phyloP scores from a whole-genome alignment of 805 yeast genomes.

The Spathaspora passalidarum region DNA sequence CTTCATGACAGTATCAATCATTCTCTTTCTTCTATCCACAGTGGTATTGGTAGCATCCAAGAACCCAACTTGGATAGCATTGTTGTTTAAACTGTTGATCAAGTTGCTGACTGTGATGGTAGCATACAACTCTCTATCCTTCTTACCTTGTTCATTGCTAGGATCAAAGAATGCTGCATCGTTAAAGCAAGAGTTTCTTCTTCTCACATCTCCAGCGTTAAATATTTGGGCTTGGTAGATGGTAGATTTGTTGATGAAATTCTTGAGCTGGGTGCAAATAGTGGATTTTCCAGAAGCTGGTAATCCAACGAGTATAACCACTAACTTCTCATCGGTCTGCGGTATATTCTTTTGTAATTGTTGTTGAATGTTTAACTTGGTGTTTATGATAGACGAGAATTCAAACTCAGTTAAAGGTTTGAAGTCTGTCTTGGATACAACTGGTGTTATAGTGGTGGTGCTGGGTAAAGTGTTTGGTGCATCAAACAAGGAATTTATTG shows the following conservation, averaged over 20 bases:
- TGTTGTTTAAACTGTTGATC: slow-evolving; percentile 25
- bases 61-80: slow-evolving; percentile 32
- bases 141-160: slow-evolving; percentile 23
- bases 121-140: slow-evolving; percentile 36
- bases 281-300: slow-evolving; percentile 44
- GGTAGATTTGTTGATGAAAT: slow-evolving; percentile 24
- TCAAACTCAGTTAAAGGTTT: slow-evolving; percentile 5
- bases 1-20: slow-evolving; percentile 22
- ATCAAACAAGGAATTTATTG: slow-evolving; percentile 31
- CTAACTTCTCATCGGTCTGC: slow-evolving; percentile 7
- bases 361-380: slow-evolving; percentile 1
- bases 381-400: slow-evolving; percentile 1
- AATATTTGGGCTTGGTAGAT: slow-evolving; percentile 28
- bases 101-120: slow-evolving; percentile 29
- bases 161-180: slow-evolving; percentile 40
- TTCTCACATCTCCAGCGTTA: slow-evolving; percentile 53
- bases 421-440: slow-evolving; percentile 6
- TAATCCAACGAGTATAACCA: slow-evolving; percentile 34
- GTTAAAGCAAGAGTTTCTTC: slow-evolving; percentile 27
- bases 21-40: slow-evolving; percentile 26
- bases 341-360: not conserved
- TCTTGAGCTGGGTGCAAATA: slow-evolving; percentile 29
- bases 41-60: slow-evolving; percentile 46
- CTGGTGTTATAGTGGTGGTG: slow-evolving; percentile 9
- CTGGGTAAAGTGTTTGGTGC: slow-evolving; percentile 1